phyloP scores from a whole-genome alignment of 768 basidiomycete species.

The Nidularia sp. region DNA sequence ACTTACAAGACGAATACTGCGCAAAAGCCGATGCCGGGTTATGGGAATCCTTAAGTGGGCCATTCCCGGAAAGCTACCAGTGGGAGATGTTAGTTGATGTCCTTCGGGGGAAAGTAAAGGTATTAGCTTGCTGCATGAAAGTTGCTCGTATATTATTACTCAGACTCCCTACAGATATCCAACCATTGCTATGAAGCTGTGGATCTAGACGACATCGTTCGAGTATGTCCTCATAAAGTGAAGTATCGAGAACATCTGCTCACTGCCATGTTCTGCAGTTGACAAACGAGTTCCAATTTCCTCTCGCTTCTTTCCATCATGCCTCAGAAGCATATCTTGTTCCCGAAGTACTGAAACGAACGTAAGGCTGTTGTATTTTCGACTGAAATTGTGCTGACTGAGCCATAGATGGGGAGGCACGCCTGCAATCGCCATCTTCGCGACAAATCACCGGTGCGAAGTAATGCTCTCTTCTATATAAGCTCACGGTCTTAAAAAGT shows the following conservation, averaged over 20 bases:
- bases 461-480: background rate
- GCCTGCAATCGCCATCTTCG: constrained; percentile 78
- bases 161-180: constrained; percentile 39
- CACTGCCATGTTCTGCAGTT: constrained; percentile 38
- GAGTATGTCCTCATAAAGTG: too few relatives aligned
- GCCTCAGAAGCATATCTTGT: constrained; percentile 92
- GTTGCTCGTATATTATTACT: too few relatives aligned
- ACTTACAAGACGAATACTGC: constrained; percentile 71
- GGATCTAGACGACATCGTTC: constrained; percentile 66
- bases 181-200: constrained; percentile 72
- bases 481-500: background rate
- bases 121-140: too few relatives aligned
- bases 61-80: constrained; percentile 69
- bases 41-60: constrained; percentile 30
- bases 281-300: constrained; percentile 87
- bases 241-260: too few relatives aligned
- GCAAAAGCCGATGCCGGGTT: constrained; percentile 47
- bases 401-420: constrained; percentile 34
- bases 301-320: constrained; percentile 79
- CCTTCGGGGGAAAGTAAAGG: constrained; percentile 83
- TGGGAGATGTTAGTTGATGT: constrained; percentile 83
- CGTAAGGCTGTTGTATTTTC: constrained; percentile 33
- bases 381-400: background rate
- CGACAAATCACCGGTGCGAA: constrained; percentile 62
- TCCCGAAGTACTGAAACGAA: constrained; percentile 72